Base-by-base conservation (phyloP, 2,329 filamentous ascomycete species). In the Ophiostoma australiae region DNA sequence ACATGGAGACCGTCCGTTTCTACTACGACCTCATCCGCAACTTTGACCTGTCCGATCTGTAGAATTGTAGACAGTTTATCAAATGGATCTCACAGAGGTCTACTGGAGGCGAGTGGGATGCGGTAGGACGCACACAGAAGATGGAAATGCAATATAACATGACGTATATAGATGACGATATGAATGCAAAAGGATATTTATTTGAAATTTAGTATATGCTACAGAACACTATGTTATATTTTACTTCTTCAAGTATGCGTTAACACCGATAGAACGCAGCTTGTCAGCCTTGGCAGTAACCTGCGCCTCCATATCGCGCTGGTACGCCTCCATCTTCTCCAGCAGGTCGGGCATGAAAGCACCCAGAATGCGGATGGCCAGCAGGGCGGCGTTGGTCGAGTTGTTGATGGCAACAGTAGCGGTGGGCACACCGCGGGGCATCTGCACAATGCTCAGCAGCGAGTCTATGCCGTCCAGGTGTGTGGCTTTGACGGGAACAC, bases 381-480 rank as follows among this genome's bases (percentile, higher is more conserved):
- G 65, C 35, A 75, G 70, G 1, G 73, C 74, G 5, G 91, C 91
- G 76, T 93, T 94, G 70, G 90, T 90, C 33, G 89, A 90, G 80
- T 93, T 93, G 79, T 92, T 92, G 78, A 93, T 92, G 13, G 88
- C 91, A 3, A 94, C 90, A 0, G 90, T 93, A 6, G 91, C 90
- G 17, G 90, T 89, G 11, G 73, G 73, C 4, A 74, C 72, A 23
- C 73, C 73, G 76, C 85, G 80, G 6, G 91, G 91, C 91, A 93
- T 93, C 77, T 93, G 90, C 4, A 92, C 90, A 74, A 93, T 93
- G 75, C 87, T 90, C 70, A 90, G 81, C 70, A 93, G 80, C 73
- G 87, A 90, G 77, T 93, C 91, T 72, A 89, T 81, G 3, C 91
- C 91, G 76, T 92, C 91, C 6, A 93, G 80, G 31, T 88, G 86